Conservation (phyloP, 129 eudicot species). For the Arctium lappa region DNA sequence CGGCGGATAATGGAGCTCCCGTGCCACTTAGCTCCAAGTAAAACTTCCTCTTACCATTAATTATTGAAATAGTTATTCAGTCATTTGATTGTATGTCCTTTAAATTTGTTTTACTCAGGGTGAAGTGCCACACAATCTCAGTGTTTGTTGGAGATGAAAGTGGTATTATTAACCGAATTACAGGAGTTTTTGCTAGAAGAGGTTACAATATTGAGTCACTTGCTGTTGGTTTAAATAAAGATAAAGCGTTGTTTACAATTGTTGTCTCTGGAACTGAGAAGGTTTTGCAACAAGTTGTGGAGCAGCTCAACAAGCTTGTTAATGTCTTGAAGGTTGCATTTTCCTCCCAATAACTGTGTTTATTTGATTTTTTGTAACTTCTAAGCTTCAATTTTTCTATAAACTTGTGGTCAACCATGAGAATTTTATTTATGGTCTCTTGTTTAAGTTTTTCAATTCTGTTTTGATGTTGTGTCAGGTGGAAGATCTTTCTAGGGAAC, state of each 20-base stretch:
- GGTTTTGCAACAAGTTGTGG: conserved; percentile 78
- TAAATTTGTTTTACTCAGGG: conserved; percentile 38
- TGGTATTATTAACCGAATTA: conserved; percentile 89
- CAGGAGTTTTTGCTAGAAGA: conserved; percentile 94
- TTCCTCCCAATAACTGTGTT: background rate
- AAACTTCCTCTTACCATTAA: background rate
- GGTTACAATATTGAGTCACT: conserved; percentile 96
- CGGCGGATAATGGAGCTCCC: conserved; percentile 18
- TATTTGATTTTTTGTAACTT: background rate
- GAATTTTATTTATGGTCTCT: background rate
- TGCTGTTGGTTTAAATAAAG: conserved; percentile 95
- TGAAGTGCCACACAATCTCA: conserved; percentile 75
- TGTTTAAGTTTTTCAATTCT: background rate
- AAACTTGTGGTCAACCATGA: background rate
- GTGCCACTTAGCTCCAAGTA: conserved; percentile 24
- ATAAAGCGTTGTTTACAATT: conserved; percentile 85
- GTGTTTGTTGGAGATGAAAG: conserved; percentile 98
- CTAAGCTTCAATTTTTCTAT: background rate
- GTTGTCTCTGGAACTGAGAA: conserved; percentile 91
- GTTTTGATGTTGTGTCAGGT: conserved; percentile 42
- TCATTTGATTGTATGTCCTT: too few species aligned
- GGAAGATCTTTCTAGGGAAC: conserved; percentile 84
- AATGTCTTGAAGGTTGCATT: conserved; percentile 71
- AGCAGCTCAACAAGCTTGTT: conserved; percentile 93
- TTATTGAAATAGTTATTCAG: background rate